A percentile compares a stretch with the other conserved stretches of the same genome.
phyloP scores from a whole-genome alignment of 495 filamentous ascomycete genomes.

The Xylaria longipes region DNA sequence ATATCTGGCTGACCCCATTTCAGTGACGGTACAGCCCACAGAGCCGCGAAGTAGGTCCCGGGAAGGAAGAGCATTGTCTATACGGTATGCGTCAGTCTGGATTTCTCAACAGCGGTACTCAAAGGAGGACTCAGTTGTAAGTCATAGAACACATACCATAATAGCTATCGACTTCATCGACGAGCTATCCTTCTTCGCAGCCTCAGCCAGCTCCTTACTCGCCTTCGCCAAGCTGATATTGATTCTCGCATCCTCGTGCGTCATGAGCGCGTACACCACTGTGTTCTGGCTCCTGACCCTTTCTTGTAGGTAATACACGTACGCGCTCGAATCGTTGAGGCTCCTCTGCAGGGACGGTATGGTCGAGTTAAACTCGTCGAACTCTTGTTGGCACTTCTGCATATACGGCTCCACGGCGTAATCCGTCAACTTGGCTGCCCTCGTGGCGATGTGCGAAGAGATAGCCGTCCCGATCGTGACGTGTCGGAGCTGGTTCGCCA shows the following conservation, averaged over 20 bases:
- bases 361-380: constrained; percentile 24
- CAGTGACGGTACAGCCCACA: constrained; percentile 47
- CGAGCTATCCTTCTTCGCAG: constrained; percentile 42
- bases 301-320: constrained; percentile 34
- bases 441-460: background rate
- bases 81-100: background rate
- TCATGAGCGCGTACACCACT: constrained; percentile 39
- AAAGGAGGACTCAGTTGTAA: background rate
- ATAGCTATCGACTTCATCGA: constrained; percentile 47
- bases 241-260: constrained; percentile 32
- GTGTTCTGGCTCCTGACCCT: constrained; percentile 34
- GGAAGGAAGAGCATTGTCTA: constrained; percentile 47
- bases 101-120: background rate
- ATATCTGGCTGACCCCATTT: constrained; percentile 40
- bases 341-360: constrained; percentile 32
- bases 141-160: constrained; percentile 27
- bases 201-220: constrained; percentile 38
- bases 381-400: constrained; percentile 18
- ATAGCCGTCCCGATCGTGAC: constrained; percentile 15
- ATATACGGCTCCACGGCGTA: background rate
- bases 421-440: constrained; percentile 1
- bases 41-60: constrained; percentile 46
- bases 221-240: constrained; percentile 18
- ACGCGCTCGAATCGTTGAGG: constrained; percentile 34
- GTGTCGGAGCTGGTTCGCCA: constrained; percentile 18